Conservation (phyloP, 352 stramenopile species). For the Globisporangium nodosum region DNA sequence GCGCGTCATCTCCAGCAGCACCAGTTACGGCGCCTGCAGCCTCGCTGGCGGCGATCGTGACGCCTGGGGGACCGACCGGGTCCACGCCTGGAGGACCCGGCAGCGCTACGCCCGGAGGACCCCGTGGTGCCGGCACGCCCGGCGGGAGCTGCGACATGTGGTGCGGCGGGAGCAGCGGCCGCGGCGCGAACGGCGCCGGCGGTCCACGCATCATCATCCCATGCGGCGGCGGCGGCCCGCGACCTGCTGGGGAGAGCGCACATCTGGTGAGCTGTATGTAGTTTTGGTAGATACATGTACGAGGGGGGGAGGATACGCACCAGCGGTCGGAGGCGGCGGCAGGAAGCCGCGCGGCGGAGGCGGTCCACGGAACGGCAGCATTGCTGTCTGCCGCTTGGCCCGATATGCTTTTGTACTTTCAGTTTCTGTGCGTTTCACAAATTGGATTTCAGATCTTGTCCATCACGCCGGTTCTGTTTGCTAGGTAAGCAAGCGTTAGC, state of each 20-base stretch:
- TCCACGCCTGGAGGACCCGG: background rate
- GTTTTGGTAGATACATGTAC: background rate
- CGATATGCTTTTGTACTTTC: too few relatives aligned
- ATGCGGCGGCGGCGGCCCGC: background rate
- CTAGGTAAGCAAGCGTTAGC: too few relatives aligned
- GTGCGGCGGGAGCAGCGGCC: conserved; percentile 2
- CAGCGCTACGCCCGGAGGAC: background rate
- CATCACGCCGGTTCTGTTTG: too few relatives aligned
- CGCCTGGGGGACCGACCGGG: background rate
- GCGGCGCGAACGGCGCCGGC: background rate
- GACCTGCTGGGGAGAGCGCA: background rate
- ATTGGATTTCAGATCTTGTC: too few relatives aligned
- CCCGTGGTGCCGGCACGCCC: background rate
- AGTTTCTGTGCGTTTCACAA: too few relatives aligned
- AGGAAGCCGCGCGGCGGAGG: conserved; percentile 15
- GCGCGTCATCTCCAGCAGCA: background rate
- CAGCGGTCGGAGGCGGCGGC: conserved; percentile 6
- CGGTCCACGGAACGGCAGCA: conserved; percentile 16
- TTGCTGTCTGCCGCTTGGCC: background rate
- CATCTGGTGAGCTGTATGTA: background rate
- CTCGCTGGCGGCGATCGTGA: background rate
- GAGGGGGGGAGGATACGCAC: background rate
- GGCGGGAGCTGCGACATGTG: conserved; percentile 2
- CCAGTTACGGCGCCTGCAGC: background rate
- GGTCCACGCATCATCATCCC: conserved; percentile 1